Conservation (phyloP, 176 grass and related monocot genomes). For the Alopecurus myosuroides region DNA sequence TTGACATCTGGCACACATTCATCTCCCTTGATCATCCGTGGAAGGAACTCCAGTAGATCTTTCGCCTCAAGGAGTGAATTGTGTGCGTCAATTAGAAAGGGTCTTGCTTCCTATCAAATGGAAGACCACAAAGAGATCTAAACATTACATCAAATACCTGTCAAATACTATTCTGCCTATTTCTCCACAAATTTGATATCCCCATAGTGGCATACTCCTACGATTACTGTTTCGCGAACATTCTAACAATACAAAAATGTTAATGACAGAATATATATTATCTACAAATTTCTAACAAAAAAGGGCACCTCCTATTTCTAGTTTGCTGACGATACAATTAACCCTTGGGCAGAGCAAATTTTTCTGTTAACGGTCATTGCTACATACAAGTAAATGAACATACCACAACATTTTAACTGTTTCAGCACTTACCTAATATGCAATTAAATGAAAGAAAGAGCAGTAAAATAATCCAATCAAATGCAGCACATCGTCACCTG, state of each 20-base stretch:
- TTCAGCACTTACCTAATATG: neutral
- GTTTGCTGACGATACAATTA: neutral
- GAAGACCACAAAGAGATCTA: slow-evolving; percentile 3
- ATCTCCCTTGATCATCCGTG: slow-evolving; percentile 29
- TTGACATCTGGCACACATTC: neutral
- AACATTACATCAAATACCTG: neutral
- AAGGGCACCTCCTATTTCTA: neutral
- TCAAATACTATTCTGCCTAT: neutral
- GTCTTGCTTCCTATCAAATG: slow-evolving; percentile 51
- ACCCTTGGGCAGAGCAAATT: neutral
- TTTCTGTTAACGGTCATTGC: neutral
- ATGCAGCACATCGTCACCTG: slow-evolving; percentile 31
- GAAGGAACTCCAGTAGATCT: slow-evolving; percentile 52
- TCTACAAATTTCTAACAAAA: neutral
- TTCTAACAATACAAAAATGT: neutral
- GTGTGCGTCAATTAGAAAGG: slow-evolving; percentile 51
- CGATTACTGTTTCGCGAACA: neutral
- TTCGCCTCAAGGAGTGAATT: slow-evolving; percentile 44
- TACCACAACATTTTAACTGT: neutral
- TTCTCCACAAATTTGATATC: neutral
- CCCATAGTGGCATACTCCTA: neutral
- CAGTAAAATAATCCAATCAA: neutral
- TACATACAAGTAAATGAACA: neutral
- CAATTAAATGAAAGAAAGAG: neutral
- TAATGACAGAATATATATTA: neutral